A percentile compares a stretch with the other conserved stretches of the same genome.
These are phyloP conservation scores for Phytopythium vexans DNA, from an alignment of 352 stramenopile genomes.

Conservation along the genomic window DNA sequence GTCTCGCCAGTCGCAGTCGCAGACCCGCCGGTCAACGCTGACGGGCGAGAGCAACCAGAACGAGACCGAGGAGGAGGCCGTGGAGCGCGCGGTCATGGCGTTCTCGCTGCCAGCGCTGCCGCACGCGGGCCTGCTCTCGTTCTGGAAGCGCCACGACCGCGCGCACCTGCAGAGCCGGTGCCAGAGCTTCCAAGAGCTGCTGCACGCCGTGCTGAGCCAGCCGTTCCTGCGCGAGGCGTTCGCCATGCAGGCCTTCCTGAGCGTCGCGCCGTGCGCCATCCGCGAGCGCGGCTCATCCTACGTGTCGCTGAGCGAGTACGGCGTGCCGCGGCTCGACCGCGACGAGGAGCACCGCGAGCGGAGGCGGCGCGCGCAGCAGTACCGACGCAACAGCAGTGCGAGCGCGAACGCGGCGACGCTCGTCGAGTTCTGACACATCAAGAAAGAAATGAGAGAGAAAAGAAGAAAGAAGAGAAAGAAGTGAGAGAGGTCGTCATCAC, in stretches of 20 bases:
- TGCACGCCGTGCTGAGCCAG: constrained; percentile 64
- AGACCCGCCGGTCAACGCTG: constrained; percentile 9
- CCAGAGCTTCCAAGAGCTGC: constrained; percentile 69
- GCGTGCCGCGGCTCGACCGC: constrained; percentile 61
- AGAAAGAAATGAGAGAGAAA: neutral
- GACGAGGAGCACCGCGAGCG: constrained; percentile 72
- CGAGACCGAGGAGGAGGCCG: constrained; percentile 27
- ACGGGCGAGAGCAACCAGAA: constrained; percentile 5
- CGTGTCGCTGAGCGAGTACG: constrained; percentile 63
- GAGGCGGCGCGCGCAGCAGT: constrained; percentile 64
- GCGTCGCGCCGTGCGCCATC: constrained; percentile 53
- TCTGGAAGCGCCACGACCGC: constrained; percentile 78
- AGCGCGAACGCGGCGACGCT: constrained; percentile 37
- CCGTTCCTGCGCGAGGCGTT: constrained; percentile 55
- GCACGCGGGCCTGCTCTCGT: constrained; percentile 69
- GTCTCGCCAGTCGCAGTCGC: constrained; percentile 12
- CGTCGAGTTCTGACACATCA: constrained; percentile 40
- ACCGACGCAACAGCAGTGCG: constrained; percentile 72
- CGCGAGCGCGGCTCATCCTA: constrained; percentile 53
- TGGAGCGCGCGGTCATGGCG: constrained; percentile 53
- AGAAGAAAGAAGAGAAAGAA: neutral
- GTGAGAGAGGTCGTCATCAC: too few relatives aligned
- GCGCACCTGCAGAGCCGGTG: constrained; percentile 69
- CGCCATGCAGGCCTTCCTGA: constrained; percentile 73
- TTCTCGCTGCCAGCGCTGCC: constrained; percentile 69